Conservation (phyloP, 345 rosid genomes). For the Aethionema arabicum region DNA sequence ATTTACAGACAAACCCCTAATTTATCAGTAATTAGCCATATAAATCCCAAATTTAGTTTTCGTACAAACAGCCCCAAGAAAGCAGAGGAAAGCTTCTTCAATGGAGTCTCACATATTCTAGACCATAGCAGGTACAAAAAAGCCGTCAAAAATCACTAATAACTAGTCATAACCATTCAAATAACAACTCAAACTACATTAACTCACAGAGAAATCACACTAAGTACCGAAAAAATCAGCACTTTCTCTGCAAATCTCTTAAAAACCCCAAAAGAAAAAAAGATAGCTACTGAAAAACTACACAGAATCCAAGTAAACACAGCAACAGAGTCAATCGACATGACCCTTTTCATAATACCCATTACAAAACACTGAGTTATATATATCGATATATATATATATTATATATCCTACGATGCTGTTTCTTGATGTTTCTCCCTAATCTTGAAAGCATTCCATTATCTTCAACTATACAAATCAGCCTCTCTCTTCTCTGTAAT, state of each 20-base stretch:
- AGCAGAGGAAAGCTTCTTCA: conserved; percentile 1
- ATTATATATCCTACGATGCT: conserved; percentile 18
- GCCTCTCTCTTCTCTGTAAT: conserved; percentile 31
- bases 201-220: conserved; percentile 35
- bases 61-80: background rate
- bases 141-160: background rate
- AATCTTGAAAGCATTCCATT: conserved; percentile 22
- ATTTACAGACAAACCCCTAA: background rate
- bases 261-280: background rate
- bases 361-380: conserved; percentile 38
- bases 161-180: conserved; percentile 14
- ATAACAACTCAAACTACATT: conserved; percentile 19
- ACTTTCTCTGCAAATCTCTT: conserved; percentile 29
- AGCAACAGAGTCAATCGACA: conserved; percentile 24
- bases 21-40: background rate
- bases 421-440: conserved; percentile 28
- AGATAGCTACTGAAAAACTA: conserved; percentile 6
- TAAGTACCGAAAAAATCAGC: conserved; percentile 20
- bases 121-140: background rate
- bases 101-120: background rate
- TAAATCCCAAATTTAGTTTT: background rate
- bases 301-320: conserved; percentile 33
- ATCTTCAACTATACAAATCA: conserved; percentile 38
- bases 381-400: no score
- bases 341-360: conserved; percentile 26